Conservation (phyloP, 352 stramenopile species). For the Pythium utonaiense region DNA sequence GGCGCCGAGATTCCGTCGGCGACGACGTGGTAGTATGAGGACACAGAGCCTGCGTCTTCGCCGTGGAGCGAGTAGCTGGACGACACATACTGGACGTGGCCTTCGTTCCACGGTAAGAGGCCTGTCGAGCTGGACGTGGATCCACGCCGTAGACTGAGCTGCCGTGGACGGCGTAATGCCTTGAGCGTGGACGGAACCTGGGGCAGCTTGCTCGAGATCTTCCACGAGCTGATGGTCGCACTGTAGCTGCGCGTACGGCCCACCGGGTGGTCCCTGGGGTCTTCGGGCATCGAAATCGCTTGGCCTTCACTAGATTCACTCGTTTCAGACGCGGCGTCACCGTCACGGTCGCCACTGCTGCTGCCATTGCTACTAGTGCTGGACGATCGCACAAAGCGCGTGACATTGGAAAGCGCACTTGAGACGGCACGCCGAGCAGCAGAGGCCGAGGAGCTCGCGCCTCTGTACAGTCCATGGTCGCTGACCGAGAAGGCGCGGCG, state of each 20-base stretch:
- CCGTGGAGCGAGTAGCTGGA: slow-evolving; percentile 49
- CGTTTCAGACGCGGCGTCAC: slow-evolving; percentile 42
- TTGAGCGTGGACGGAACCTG: slow-evolving; percentile 22
- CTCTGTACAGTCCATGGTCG: slow-evolving; percentile 32
- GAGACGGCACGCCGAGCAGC: slow-evolving; percentile 31
- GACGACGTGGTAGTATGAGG: slow-evolving; percentile 72
- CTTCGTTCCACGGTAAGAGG: slow-evolving; percentile 21
- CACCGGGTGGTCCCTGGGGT: slow-evolving; percentile 5
- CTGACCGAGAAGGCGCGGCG: slow-evolving; percentile 48
- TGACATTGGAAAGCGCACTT: slow-evolving; percentile 43
- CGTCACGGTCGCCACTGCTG: slow-evolving; percentile 36
- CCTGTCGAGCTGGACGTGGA: slow-evolving; percentile 2
- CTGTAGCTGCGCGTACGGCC: slow-evolving; percentile 13
- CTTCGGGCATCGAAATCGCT: slow-evolving; percentile 10
- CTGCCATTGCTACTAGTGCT: background rate
- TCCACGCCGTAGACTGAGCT: slow-evolving; percentile 15
- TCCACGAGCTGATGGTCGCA: slow-evolving; percentile 10
- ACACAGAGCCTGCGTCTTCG: slow-evolving; percentile 61
- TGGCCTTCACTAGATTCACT: slow-evolving; percentile 25
- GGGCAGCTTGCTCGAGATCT: slow-evolving; percentile 24
- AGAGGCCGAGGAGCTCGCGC: slow-evolving; percentile 26
- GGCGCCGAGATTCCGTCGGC: slow-evolving; percentile 70
- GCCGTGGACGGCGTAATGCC: slow-evolving; percentile 20
- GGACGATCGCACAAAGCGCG: slow-evolving; percentile 24
- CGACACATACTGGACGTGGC: slow-evolving; percentile 41